These are phyloP conservation scores for Suillus ampliporus DNA, from an alignment of 768 basidiomycete genomes.

Conservation along the genomic window DNA sequence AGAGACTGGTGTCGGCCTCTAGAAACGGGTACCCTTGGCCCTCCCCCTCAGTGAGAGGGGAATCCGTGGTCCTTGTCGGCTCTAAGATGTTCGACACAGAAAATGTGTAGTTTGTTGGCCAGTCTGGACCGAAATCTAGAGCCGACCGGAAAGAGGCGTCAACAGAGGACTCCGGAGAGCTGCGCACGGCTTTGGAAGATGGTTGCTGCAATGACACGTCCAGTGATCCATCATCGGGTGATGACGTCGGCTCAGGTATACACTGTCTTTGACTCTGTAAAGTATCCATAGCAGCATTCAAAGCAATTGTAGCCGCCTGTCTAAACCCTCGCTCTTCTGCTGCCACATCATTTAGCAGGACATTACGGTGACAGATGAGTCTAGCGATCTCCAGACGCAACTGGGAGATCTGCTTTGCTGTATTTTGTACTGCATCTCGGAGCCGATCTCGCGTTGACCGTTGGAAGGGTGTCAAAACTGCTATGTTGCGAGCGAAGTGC, in stretches of 20 bases:
- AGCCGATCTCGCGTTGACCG: constrained; percentile 82
- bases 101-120: constrained; percentile 49
- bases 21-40: constrained; percentile 33
- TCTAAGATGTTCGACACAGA: constrained; percentile 38
- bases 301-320: constrained; percentile 68
- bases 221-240: constrained; percentile 32
- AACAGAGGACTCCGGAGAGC: constrained; percentile 50
- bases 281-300: constrained; percentile 73
- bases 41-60: constrained; percentile 36
- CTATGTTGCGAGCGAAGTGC: constrained; percentile 80
- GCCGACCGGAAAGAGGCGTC: constrained; percentile 74
- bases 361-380: constrained; percentile 74
- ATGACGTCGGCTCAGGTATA: constrained; percentile 44
- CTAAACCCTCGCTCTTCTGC: constrained; percentile 72
- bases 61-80: constrained; percentile 39
- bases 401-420: constrained; percentile 68
- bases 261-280: constrained; percentile 45
- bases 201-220: constrained; percentile 22
- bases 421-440: constrained; percentile 57
- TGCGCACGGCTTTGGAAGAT: constrained; percentile 17
- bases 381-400: constrained; percentile 77
- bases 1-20: constrained; percentile 32
- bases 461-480: constrained; percentile 87
- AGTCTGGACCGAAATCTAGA: constrained; percentile 57
- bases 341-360: constrained; percentile 76